Evolutionary conservation across 2,329 filamentous ascomycete genomes (phyloP), one percentile per base, ranked within the genome.

Genomic region (Acarospora socialis): DNA sequence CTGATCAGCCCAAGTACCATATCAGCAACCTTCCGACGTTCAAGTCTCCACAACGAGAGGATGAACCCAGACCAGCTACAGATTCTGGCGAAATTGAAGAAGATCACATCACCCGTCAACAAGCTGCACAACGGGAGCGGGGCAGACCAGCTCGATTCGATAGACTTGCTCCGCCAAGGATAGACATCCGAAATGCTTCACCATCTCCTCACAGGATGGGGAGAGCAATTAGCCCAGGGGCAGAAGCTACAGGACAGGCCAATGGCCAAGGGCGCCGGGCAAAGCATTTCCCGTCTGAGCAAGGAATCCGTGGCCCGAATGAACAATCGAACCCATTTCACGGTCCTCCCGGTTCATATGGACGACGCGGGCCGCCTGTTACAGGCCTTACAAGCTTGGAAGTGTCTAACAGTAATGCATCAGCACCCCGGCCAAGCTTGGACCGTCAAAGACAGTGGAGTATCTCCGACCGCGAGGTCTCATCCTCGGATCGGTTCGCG

Each of bases 361-460:
- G 44, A 24, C 40, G 53, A 12, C 47, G 51, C 21, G 45, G 45
- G 9, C 53, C 58, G n/a, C 59, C 59, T 19, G 49, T 63, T n/a
- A 63, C 61, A 20, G 59, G 60, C 4, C 53, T 66, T 10, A 50
- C 60, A 10, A 49, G 51, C 29, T 51, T 58, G 7, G 52, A 59
- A 27, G 51, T 53, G 43, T 3, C 50, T 32, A 10, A 45, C 43
- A 21, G 28, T 36, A 8, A 39, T 46, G 45, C 4, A 46, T 58
- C 14, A 50, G 43, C 33, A 38, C 55, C 54, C 9, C 54, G 54
- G 4, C 51, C 53, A 3, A 44, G 54, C 3, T 46, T 59, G 7
- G 52, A 53, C 9, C 50, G 55, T 6, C 60, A 59, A 35, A 59
- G 66, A 8, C 60, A 69, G 32, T 73, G 70, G 70, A 73, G 66